Percentiles rank a stretch among this genome's conserved stretches.
Conservation (phyloP, 1,284 basidiomycete genomes). For the Rhizoctonia solani region DNA sequence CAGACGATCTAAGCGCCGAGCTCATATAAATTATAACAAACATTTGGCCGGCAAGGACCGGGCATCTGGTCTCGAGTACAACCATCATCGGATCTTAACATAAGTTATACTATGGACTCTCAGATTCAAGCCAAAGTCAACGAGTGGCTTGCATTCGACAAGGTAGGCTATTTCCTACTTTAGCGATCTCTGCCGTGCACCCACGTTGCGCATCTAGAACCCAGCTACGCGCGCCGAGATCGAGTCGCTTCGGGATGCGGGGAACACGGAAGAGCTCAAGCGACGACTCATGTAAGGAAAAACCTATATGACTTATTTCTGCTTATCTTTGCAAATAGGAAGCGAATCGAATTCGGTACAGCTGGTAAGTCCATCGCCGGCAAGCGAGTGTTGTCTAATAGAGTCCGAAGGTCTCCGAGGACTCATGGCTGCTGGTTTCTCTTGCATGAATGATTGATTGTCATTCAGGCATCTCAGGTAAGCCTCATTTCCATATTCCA, state of each 20-base stretch:
- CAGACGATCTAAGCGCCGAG: no score
- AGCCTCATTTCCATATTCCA: not conserved
- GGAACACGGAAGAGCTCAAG: constrained; percentile 57
- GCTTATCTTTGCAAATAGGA: constrained; percentile 47
- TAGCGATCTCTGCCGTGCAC: not conserved
- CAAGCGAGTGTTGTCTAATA: constrained; percentile 16
- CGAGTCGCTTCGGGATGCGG: constrained; percentile 53
- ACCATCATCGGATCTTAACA: not conserved
- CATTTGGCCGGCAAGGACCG: not conserved
- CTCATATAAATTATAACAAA: no score
- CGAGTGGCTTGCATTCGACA: constrained; percentile 62
- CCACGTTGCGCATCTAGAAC: constrained; percentile 22
- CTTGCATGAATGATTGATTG: constrained; percentile 84
- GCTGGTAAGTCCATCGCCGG: constrained; percentile 58
- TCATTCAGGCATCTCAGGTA: constrained; percentile 82
- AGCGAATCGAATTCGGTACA: constrained; percentile 82
- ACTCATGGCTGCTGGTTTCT: constrained; percentile 82
- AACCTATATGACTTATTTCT: constrained; percentile 11
- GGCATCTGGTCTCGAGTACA: no score
- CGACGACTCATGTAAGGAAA: constrained; percentile 58
- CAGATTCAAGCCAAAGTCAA: not conserved
- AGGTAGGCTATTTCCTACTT: constrained; percentile 46
- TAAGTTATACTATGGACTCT: not conserved
- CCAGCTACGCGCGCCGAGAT: constrained; percentile 58
- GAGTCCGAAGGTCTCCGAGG: constrained; percentile 67